These are phyloP conservation scores for Globisporangium nodosum DNA, from an alignment of 352 stramenopile genomes.

Conservation along the genomic window DNA sequence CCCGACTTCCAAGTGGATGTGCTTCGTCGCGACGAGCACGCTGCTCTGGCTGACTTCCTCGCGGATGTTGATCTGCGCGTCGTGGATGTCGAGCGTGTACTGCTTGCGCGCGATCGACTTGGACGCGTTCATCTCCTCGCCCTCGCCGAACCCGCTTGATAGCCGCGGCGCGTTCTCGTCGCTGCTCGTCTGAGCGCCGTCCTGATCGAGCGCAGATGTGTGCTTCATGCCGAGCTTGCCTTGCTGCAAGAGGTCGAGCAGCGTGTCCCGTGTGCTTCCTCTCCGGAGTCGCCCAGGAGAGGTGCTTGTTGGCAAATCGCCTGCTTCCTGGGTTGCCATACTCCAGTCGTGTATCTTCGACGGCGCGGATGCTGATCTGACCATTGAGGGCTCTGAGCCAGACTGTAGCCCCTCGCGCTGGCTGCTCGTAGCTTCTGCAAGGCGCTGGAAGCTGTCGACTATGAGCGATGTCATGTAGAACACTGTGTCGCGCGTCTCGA, in stretches of 20 bases:
- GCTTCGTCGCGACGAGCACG: slow-evolving; percentile 62
- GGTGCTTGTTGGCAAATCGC: not conserved
- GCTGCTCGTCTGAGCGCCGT: slow-evolving; percentile 11
- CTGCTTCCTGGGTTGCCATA: not conserved
- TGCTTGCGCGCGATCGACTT: slow-evolving; percentile 52
- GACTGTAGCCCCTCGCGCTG: slow-evolving; percentile 4
- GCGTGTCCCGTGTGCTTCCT: slow-evolving; percentile 48
- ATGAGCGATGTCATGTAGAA: slow-evolving; percentile 67
- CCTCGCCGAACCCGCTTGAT: slow-evolving; percentile 1
- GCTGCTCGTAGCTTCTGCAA: slow-evolving; percentile 30
- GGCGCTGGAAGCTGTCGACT: slow-evolving; percentile 39
- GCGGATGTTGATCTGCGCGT: slow-evolving; percentile 74
- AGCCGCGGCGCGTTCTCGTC: slow-evolving; percentile 11
- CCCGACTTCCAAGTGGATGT: slow-evolving; percentile 72
- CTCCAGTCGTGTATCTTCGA: not conserved
- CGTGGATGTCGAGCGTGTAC: slow-evolving; percentile 73
- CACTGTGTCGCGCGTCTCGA: slow-evolving; percentile 63
- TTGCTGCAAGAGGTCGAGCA: slow-evolving; percentile 70
- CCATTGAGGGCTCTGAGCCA: not conserved
- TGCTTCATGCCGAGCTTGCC: slow-evolving; percentile 58
- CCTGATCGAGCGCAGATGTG: slow-evolving; percentile 5
- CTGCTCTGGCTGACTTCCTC: slow-evolving; percentile 65
- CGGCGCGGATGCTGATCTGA: not conserved
- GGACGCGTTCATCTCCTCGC: slow-evolving; percentile 12
- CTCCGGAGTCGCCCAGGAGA: slow-evolving; percentile 10